These are phyloP conservation scores for Botryotinia narcissicola DNA, from an alignment of 2,329 filamentous ascomycete genomes.

Conservation along the genomic window DNA sequence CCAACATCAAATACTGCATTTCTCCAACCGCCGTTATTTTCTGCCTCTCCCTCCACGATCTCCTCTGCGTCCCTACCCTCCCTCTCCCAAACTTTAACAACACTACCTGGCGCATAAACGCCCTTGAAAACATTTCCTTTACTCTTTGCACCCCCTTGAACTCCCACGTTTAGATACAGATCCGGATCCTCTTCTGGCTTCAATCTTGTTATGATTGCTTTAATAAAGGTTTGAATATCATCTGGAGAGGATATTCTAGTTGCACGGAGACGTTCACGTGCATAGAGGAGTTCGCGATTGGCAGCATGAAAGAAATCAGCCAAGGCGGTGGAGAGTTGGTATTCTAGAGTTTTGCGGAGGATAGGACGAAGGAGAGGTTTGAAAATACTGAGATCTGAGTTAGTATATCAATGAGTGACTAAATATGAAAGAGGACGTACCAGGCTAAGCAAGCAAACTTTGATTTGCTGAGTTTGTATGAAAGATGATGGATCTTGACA, in stretches of 20 bases:
- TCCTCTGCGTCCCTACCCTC: slow-evolving; percentile 70
- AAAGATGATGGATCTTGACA: slow-evolving; percentile 82
- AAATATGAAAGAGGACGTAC: slow-evolving; percentile 35
- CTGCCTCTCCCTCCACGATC: slow-evolving; percentile 68
- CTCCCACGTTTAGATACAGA: slow-evolving; percentile 68
- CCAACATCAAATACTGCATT: slow-evolving; percentile 8
- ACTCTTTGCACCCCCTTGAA: slow-evolving; percentile 55
- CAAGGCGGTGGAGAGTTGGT: slow-evolving; percentile 70
- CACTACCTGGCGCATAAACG: slow-evolving; percentile 82
- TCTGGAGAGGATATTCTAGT: slow-evolving; percentile 78
- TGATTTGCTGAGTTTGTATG: slow-evolving; percentile 72
- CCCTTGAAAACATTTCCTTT: slow-evolving; percentile 70
- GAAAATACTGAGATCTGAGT: slow-evolving; percentile 47
- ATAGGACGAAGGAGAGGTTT: slow-evolving; percentile 82
- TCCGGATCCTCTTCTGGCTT: slow-evolving; percentile 72
- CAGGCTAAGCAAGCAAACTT: slow-evolving; percentile 76
- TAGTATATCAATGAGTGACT: background rate
- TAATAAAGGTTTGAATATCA: slow-evolving; percentile 78
- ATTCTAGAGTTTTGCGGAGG: slow-evolving; percentile 75
- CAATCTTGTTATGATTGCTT: slow-evolving; percentile 75
- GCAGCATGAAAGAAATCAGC: slow-evolving; percentile 66
- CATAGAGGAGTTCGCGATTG: slow-evolving; percentile 84
- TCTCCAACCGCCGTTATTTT: slow-evolving; percentile 61
- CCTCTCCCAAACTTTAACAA: slow-evolving; percentile 87
- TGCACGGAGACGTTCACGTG: slow-evolving; percentile 80